These are phyloP conservation scores for Mollisia scopiformis DNA, from an alignment of 2,329 filamentous ascomycete species.

Conservation along the genomic window DNA sequence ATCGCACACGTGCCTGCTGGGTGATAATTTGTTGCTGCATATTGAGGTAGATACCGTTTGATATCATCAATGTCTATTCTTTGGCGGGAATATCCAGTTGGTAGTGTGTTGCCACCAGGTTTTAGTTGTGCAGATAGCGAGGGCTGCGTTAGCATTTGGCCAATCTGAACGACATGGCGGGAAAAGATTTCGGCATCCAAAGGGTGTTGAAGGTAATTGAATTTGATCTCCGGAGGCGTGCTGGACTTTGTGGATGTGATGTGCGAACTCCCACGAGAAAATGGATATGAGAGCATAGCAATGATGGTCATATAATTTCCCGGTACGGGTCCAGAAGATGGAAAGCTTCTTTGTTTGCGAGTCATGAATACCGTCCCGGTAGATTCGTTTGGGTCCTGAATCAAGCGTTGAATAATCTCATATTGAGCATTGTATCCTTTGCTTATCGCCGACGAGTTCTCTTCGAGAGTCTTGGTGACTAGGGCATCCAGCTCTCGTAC, in stretches of 20 bases:
- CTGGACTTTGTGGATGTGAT: constrained; percentile 40
- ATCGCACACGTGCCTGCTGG: constrained; percentile 26
- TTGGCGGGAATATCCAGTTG: background rate
- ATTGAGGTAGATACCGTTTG: constrained; percentile 16
- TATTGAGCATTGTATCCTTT: constrained; percentile 10
- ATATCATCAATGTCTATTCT: constrained; percentile 3
- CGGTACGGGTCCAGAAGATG: background rate
- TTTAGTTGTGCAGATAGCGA: constrained; percentile 35
- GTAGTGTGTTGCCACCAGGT: constrained; percentile 8
- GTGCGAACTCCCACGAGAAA: constrained; percentile 46
- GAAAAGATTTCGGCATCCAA: constrained; percentile 44
- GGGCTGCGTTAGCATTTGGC: constrained; percentile 35
- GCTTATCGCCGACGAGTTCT: background rate
- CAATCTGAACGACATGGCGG: constrained; percentile 34
- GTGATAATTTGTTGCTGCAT: constrained; percentile 17
- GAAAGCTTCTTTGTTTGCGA: constrained; percentile 5
- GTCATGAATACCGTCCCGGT: constrained; percentile 4
- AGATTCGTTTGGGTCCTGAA: constrained; percentile 5
- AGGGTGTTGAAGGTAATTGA: constrained; percentile 45
- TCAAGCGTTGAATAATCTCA: constrained; percentile 2
- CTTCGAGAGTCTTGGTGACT: background rate
- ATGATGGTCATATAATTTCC: constrained; percentile 34
- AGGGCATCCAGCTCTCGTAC: background rate
- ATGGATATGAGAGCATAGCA: constrained; percentile 39
- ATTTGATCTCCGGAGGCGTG: constrained; percentile 42